Evolutionary conservation across 2,329 filamentous ascomycete genomes (phyloP).

Genomic region (Clonostachys chloroleuca): DNA sequence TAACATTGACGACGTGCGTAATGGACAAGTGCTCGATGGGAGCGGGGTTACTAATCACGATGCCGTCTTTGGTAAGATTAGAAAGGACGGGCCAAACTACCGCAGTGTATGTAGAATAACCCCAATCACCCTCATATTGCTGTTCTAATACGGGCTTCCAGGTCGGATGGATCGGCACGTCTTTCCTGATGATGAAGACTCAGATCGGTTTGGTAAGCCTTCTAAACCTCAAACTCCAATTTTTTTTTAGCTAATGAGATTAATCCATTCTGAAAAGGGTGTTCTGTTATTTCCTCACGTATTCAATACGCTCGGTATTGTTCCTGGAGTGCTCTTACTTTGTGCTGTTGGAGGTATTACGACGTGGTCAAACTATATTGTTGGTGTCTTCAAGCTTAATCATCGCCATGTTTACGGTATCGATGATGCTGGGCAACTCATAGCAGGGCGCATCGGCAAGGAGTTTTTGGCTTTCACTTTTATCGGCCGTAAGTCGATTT

Average conservation of each 20-base stretch:
- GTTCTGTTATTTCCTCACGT: slow-evolving; percentile 1
- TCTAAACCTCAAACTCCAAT: no score
- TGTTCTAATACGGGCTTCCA: slow-evolving; percentile 6
- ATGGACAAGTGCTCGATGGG: no score
- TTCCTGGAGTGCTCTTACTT: slow-evolving; percentile 1
- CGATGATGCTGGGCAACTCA: slow-evolving; percentile 42
- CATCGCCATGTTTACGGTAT: slow-evolving; percentile 49
- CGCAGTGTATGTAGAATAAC: slow-evolving; percentile 13
- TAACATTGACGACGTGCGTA: no score
- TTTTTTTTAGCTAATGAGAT: no score
- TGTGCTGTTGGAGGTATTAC: not conserved
- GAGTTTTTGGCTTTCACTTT: slow-evolving; percentile 30
- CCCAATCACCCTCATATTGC: slow-evolving; percentile 6
- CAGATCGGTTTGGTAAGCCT: slow-evolving; percentile 1
- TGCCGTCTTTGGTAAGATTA: not conserved
- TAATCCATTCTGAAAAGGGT: no score
- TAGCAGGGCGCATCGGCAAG: slow-evolving; percentile 40
- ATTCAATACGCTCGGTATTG: slow-evolving; percentile 1
- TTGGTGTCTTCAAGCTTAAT: slow-evolving; percentile 43
- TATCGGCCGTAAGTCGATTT: slow-evolving; percentile 24
- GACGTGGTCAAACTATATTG: not conserved
- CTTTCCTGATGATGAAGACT: slow-evolving; percentile 20
- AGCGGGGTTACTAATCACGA: no score
- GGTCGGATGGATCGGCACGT: slow-evolving; percentile 37
- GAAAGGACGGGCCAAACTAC: not conserved